These are phyloP conservation scores for Gyromitra esculenta DNA, from an alignment of 2,329 filamentous ascomycete genomes.

Conservation along the genomic window DNA sequence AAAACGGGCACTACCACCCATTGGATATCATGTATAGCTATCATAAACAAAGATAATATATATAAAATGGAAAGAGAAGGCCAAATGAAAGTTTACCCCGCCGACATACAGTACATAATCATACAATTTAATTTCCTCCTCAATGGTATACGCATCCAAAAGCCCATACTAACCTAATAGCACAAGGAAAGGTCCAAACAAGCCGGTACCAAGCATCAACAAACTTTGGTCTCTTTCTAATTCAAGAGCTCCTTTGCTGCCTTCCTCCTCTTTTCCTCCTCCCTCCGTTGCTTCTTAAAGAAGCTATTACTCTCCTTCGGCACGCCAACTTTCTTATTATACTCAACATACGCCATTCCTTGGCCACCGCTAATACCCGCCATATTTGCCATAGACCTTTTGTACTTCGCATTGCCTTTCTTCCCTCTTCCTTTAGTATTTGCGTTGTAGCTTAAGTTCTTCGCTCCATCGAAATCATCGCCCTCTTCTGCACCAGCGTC, in stretches of 20 bases:
- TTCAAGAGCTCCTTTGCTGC: slow-evolving; percentile 59
- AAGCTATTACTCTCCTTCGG: slow-evolving; percentile 66
- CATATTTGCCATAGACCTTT: slow-evolving; percentile 80
- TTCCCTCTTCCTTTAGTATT: slow-evolving; percentile 16
- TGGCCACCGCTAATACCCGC: slow-evolving; percentile 89
- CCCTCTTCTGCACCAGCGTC: slow-evolving; percentile 76
- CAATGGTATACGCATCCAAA: neutral
- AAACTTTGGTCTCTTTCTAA: neutral
- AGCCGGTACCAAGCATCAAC: neutral
- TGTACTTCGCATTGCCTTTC: slow-evolving; percentile 65
- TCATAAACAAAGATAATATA: neutral
- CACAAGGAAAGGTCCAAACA: neutral
- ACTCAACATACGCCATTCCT: slow-evolving; percentile 95
- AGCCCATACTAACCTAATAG: neutral
- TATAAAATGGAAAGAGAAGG: neutral
- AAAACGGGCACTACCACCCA: neutral
- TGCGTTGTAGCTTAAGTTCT: slow-evolving; percentile 49
- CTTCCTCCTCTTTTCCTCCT: slow-evolving; percentile 68
- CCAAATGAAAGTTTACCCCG: neutral
- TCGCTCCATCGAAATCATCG: slow-evolving; percentile 72
- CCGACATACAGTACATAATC: slow-evolving; percentile 1
- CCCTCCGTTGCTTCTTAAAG: slow-evolving; percentile 73
- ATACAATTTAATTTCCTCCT: neutral
- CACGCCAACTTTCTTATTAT: slow-evolving; percentile 75
- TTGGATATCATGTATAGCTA: neutral